Conservation (phyloP, 2,329 filamentous ascomycete species). For the Alternaria triticina region DNA sequence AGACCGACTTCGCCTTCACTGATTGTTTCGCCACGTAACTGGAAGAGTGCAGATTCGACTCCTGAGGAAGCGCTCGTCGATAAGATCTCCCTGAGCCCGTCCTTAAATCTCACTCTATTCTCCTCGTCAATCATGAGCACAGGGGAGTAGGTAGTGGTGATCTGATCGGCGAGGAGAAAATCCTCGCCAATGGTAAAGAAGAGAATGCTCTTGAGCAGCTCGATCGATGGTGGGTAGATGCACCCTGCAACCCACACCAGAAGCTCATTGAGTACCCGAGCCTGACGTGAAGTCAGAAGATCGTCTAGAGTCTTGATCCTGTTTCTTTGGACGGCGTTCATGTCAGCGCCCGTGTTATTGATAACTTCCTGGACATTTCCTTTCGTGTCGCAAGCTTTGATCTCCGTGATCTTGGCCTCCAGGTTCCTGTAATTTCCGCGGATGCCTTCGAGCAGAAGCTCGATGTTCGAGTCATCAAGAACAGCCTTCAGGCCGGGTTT, state of each 20-base stretch:
- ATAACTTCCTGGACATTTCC: constrained; percentile 17
- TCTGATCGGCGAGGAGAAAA: constrained; percentile 4
- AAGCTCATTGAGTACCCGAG: constrained; percentile 14
- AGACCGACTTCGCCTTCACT: background rate
- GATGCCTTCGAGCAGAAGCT: constrained; percentile 15
- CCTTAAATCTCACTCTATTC: constrained; percentile 3
- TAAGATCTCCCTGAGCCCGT: background rate
- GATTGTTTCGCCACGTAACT: background rate
- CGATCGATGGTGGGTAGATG: background rate
- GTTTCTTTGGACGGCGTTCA: constrained; percentile 1
- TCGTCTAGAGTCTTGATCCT: constrained; percentile 2
- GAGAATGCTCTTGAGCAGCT: constrained; percentile 19
- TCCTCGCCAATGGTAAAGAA: constrained; percentile 11
- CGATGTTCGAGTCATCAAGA: constrained; percentile 14
- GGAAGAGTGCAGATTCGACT: background rate
- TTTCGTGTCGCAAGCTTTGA: constrained; percentile 22
- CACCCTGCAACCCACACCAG: constrained; percentile 21
- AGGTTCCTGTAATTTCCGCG: constrained; percentile 15
- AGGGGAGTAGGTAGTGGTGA: constrained; percentile 5
- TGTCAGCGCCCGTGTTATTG: constrained; percentile 10
- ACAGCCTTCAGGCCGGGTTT: constrained; percentile 18
- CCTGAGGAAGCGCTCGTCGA: background rate
- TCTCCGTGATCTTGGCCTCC: constrained; percentile 19
- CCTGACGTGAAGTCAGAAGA: constrained; percentile 11
- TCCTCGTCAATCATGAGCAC: constrained; percentile 10